A percentile compares a stretch with the other conserved stretches of the same genome.
These are phyloP conservation scores for Claviceps humidiphila DNA, from an alignment of 2,329 filamentous ascomycete genomes.

Conservation along the genomic window DNA sequence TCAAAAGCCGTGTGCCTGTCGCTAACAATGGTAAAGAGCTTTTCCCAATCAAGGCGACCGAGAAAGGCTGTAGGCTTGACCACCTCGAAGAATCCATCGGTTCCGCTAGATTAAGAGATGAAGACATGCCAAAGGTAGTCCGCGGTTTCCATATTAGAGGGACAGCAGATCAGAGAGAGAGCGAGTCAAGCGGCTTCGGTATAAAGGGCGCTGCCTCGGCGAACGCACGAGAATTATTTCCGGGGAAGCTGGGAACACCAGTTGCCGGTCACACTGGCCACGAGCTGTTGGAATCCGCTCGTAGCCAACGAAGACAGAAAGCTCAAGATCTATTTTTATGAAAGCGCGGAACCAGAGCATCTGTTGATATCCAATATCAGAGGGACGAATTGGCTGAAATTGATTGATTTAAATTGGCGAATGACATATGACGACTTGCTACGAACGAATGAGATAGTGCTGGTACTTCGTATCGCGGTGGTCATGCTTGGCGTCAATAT, in stretches of 20 bases:
- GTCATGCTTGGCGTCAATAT: too few species aligned
- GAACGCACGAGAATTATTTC: conserved; percentile 53
- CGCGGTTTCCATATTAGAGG: conserved; percentile 50
- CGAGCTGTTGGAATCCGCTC: conserved; percentile 48
- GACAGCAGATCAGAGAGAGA: conserved; percentile 31
- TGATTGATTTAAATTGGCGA: too few species aligned
- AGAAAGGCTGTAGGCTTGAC: conserved; percentile 21
- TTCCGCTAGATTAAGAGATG: conserved; percentile 23
- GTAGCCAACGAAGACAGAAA: conserved; percentile 44
- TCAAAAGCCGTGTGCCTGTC: conserved; percentile 19
- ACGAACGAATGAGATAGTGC: too few species aligned
- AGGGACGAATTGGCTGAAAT: too few species aligned
- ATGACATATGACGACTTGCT: too few species aligned
- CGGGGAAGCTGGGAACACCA: conserved; percentile 39
- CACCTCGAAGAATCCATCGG: conserved; percentile 26
- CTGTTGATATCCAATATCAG: neutral
- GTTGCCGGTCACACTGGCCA: conserved; percentile 58
- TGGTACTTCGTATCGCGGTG: too few species aligned
- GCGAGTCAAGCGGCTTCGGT: conserved; percentile 37
- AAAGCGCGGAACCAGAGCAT: neutral
- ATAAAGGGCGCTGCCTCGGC: conserved; percentile 49
- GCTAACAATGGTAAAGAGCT: conserved; percentile 24
- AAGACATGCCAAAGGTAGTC: conserved; percentile 41
- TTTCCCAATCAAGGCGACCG: conserved; percentile 22
- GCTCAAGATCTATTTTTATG: conserved; percentile 62